Conservation (phyloP, 2,329 filamentous ascomycete species). For the Thielaviopsis musarum region DNA sequence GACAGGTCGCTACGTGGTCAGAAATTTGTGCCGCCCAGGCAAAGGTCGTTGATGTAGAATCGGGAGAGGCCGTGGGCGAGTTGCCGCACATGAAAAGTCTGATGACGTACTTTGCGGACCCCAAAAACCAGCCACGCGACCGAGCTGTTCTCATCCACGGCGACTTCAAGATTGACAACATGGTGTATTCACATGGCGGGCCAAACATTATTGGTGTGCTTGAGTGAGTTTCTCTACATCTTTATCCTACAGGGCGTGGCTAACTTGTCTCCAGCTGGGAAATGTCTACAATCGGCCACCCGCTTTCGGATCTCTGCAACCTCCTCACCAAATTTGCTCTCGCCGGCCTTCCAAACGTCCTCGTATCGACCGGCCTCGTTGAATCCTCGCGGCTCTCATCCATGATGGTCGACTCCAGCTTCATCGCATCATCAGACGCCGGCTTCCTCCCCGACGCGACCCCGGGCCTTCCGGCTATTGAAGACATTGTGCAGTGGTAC, state of each 20-base stretch:
- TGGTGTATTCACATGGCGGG: slow-evolving; percentile 80
- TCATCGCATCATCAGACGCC: slow-evolving; percentile 15
- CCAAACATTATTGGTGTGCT: slow-evolving; percentile 80
- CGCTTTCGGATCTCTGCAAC: slow-evolving; percentile 79
- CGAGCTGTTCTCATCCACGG: slow-evolving; percentile 72
- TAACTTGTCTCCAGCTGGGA: slow-evolving; percentile 49
- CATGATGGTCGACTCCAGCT: slow-evolving; percentile 12
- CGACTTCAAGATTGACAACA: slow-evolving; percentile 90
- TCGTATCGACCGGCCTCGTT: slow-evolving; percentile 10
- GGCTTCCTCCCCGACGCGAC: slow-evolving; percentile 46
- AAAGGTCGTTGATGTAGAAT: slow-evolving; percentile 58
- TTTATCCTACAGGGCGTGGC: neutral
- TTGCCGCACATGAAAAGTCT: slow-evolving; percentile 74
- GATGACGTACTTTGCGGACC: slow-evolving; percentile 59
- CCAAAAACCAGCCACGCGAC: slow-evolving; percentile 55
- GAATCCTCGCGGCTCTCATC: slow-evolving; percentile 14
- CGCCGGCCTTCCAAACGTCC: slow-evolving; percentile 16
- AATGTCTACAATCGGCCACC: slow-evolving; percentile 96
- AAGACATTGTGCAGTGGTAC: slow-evolving; percentile 27
- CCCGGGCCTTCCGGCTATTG: slow-evolving; percentile 40
- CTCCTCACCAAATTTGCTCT: slow-evolving; percentile 33
- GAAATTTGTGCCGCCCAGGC: slow-evolving; percentile 68
- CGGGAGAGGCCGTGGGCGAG: slow-evolving; percentile 56
- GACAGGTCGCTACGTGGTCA: slow-evolving; percentile 71
- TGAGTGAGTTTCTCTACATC: slow-evolving; percentile 37